phyloP scores from a whole-genome alignment of 352 stramenopile species.

The Phytophthora tentaculata region DNA sequence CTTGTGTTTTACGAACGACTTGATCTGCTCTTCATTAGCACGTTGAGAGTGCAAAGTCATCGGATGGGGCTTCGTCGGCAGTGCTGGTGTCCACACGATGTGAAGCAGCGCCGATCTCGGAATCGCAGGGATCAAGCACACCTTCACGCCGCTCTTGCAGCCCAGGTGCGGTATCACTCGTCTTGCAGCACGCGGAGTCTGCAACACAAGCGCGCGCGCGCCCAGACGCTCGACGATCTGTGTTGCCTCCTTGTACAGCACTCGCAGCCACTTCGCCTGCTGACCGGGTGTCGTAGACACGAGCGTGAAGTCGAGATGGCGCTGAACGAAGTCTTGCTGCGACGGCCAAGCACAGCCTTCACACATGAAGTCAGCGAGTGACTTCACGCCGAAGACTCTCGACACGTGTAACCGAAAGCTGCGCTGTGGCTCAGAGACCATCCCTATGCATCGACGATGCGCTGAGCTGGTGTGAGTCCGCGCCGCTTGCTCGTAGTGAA shows the following conservation, averaged over 20 bases:
- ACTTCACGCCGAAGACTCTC: not conserved
- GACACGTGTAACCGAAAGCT: too few relatives aligned
- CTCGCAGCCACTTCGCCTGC: not conserved
- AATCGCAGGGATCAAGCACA: not conserved
- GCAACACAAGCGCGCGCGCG: not conserved
- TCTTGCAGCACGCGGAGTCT: not conserved
- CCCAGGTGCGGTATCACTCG: not conserved
- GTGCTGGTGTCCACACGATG: conserved; percentile 1
- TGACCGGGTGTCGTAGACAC: not conserved
- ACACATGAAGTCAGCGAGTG: not conserved
- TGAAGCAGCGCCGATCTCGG: not conserved
- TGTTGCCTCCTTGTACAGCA: conserved; percentile 7
- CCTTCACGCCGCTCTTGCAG: conserved; percentile 1
- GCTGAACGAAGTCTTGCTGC: conserved; percentile 1
- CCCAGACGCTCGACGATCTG: not conserved
- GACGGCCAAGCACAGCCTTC: not conserved
- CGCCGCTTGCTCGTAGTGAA: too few relatives aligned
- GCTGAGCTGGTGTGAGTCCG: too few relatives aligned
- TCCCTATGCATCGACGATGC: too few relatives aligned
- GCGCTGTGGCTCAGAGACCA: too few relatives aligned
- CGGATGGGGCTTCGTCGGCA: conserved; percentile 5
- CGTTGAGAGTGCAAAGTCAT: conserved; percentile 4
- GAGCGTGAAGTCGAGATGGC: not conserved
- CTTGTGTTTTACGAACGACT: conserved; percentile 1
- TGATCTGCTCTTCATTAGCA: not conserved